Evolutionary conservation across 1,139 yeast genomes (phyloP), one percentile per base, ranked within the genome.

Genomic region (Saccharomyces hybrid): DNA sequence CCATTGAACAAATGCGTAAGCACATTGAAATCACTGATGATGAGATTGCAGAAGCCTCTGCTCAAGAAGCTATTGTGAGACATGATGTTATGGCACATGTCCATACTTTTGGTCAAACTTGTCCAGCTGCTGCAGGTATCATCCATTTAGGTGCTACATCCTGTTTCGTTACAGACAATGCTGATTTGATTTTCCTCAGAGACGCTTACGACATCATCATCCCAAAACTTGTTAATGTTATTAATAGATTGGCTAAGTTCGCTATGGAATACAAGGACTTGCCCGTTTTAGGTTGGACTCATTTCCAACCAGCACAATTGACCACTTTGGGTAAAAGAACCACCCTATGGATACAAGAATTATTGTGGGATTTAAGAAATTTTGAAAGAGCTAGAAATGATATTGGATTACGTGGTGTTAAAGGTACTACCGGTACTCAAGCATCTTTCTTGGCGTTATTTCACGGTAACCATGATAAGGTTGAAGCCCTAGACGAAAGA

Each of bases 71-170:
- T 56, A 90, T 87, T 71, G 98, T 93, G 55, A 87, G 99, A 77
- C 99, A 93, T 74, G 99, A 93, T 73, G 99, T 93, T 64, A 93
- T 93, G 99, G 97, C 99, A 56, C 99, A 93, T 67, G 98, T 93
- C 58, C 99, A 95, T 70, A 88, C 86, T 54, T 93, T 87, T 71
- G 99, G 99, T 62, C 80, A 85, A 64, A 83, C 88, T 32, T 88
- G 96, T 67, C 99, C 99, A 19, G 86, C 85, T 9, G 99, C 99
- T 38, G 93, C 99, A 48, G 98, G 98, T 64, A 91, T 93, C 73
- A 93, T 93, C 69, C 99, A 93, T 71, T 78, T 95, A 70, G 99
- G 99, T 69, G 99, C 99, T 48, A 93, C 99, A 47, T 90, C 97
- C 4, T 93, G 99, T 79, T 93, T 76, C 67, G 99, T 95, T 58